Evolutionary conservation across 208 protist genomes (phyloP), one percentile per base, ranked within the genome.

Genomic region (Crithidia brevicula): DNA sequence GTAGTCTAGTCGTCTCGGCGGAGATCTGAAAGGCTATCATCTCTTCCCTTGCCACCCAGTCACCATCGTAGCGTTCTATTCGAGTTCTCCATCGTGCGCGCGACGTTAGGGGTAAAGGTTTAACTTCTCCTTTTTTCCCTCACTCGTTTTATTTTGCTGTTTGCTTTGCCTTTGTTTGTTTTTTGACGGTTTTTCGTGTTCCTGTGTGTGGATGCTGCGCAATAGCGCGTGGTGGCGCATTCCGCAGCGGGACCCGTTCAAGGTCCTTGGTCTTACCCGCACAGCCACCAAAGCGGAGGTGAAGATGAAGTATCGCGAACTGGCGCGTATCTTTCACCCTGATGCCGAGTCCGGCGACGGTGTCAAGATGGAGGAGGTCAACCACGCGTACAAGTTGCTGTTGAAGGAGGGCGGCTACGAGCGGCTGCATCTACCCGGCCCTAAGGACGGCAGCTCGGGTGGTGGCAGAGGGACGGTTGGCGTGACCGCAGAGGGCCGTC

Each of bases 361-460:
- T 18, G 60, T 50, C 11, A 84, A 83, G 64, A 95, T 96, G 85
- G 86, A 95, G 67, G 67, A 88, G 53, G 74, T 95, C 15, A 95
- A 95, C 53, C 86, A 91, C 43, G 89, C 89, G n/a, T 93, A 95
- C 67, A 95, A 95, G 52, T 34, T 89, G 13, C 68, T 95, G 4
- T 65, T 95, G 50, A 95, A 95, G 53, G 89, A 95, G 33, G 86
- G 86, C 58, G 86, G 72, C 11, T 95, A 85, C 72, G 89, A 95
- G 56, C 76, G 81, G 43, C 69, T 95, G 57, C 84, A 88, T 59
- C 36, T 85, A 33, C 79, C 45, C 9, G 67, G 40, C 0, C 53
- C 58, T 18, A 28, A 33, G 30, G 52, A 49, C 34, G 22, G 47
- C 16, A 23, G 23, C 20, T 9, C 10, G 25, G 20, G 46, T 15